These are phyloP conservation scores for Nicotiana paniculata DNA, from an alignment of 257 asterid species.

Conservation along the genomic window DNA sequence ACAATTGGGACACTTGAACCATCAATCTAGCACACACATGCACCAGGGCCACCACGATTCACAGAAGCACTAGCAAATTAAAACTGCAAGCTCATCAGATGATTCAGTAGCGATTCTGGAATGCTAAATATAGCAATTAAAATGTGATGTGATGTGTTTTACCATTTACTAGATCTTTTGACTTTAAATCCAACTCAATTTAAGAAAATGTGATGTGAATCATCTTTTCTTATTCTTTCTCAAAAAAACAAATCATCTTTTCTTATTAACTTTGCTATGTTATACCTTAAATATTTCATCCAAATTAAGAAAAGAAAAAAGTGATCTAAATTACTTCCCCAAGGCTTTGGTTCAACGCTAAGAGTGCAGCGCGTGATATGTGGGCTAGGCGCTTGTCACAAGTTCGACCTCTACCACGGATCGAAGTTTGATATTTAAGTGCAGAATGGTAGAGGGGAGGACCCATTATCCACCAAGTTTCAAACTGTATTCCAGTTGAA, in stretches of 20 bases:
- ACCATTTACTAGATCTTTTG: neutral
- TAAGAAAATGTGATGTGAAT: neutral
- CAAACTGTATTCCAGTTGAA: neutral
- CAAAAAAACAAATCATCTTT: neutral
- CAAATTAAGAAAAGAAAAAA: neutral
- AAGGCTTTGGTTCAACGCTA: neutral
- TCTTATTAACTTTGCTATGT: neutral
- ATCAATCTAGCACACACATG: neutral
- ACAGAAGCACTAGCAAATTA: neutral
- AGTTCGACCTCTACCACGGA: neutral
- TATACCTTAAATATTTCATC: neutral
- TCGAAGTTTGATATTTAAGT: neutral
- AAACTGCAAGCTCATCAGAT: neutral
- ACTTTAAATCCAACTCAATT: neutral
- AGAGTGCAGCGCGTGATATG: neutral
- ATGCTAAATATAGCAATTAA: neutral
- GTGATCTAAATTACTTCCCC: neutral
- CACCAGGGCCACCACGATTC: neutral
- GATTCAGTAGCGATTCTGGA: neutral
- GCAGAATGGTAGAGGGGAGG: neutral
- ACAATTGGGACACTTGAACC: neutral
- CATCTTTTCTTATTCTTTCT: neutral
- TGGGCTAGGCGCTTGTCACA: neutral
- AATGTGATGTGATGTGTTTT: neutral
- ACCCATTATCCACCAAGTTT: neutral